Evolutionary conservation across 148 eudicot genomes (phyloP), one percentile per base, ranked within the genome.

Genomic region (Chenopodium suecicum): DNA sequence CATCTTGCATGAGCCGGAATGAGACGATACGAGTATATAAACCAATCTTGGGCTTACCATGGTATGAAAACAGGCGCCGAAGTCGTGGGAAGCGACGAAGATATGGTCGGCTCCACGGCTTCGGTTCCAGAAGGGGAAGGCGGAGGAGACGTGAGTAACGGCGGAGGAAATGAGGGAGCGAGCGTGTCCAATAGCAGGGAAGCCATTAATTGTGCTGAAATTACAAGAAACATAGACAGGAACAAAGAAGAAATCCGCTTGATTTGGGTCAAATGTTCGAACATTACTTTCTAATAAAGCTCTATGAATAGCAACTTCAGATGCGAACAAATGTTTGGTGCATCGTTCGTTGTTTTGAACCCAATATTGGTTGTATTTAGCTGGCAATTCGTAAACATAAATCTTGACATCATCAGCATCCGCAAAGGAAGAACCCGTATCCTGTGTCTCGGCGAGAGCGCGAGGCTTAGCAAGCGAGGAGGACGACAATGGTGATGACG

Each of bases 171-270:
- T 63, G 3, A 94, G 65, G 25, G 48, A n/a, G 16, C 94, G 87
- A 1, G 97, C 94, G 68, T 93, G 94, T 0, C 94, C 92, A 10
- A 91, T 88, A 4, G 90, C 92, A 20, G 97, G 98, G 69, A 93
- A 91, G 44, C 97, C 98, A 85, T 92, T 93, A 41, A 91, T 83
- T 17, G 90, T 82, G 89, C 95, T 91, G 78, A 93, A 94, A 60
- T 94, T 91, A 83, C 98, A 94, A 13, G 97, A 89, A 1, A 93
- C 95, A 75, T 93, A 94, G 17, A 93, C 97, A 0, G 98, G 98
- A 0, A 93, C 94, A 77, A 89, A 94, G 91, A 93, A 94, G 81
- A 91, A 94, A 77, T 93, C 94, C 9, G 98, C 98, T 17, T 91
- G 89, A 78, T 41, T 65, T 0, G 97, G 94, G 77, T 94, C 92